These are phyloP conservation scores for Wallemia ichthyophaga DNA, from an alignment of 1,284 basidiomycete species.

Conservation along the genomic window DNA sequence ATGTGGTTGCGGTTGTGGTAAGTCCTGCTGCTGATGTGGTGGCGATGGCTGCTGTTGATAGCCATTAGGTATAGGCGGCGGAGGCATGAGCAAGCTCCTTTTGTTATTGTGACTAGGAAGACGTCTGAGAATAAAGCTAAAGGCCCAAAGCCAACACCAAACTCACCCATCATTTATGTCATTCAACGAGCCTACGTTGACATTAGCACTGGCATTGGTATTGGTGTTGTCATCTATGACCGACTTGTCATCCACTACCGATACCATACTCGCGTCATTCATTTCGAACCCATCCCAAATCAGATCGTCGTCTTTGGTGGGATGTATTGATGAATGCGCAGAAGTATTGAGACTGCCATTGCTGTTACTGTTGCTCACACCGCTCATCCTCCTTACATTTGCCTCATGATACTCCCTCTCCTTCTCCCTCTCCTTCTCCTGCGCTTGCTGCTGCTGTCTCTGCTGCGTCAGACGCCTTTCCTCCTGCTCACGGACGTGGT, in stretches of 20 bases:
- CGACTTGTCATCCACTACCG: not conserved
- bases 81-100: not conserved
- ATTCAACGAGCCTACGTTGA: no score
- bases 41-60: not conserved
- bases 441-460: constrained; percentile 3
- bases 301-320: not conserved
- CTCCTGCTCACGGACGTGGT: constrained; percentile 1
- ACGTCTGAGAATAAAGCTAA: not conserved
- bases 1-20: not conserved
- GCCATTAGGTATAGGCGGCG: not conserved
- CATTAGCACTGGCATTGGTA: no score
- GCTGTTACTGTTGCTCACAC: no score
- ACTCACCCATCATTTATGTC: no score
- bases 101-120: not conserved
- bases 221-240: no score
- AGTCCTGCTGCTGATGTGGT: constrained; percentile 3
- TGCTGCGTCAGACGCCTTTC: constrained; percentile 2
- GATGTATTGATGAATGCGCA: no score
- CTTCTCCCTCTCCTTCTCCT: not conserved
- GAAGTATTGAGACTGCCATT: no score
- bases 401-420: no score
- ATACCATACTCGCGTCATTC: not conserved
- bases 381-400: no score
- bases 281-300: not conserved
- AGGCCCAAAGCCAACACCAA: not conserved